These are phyloP conservation scores for Syzygium malaccense DNA, from an alignment of 441 rosid species.

Conservation along the genomic window DNA sequence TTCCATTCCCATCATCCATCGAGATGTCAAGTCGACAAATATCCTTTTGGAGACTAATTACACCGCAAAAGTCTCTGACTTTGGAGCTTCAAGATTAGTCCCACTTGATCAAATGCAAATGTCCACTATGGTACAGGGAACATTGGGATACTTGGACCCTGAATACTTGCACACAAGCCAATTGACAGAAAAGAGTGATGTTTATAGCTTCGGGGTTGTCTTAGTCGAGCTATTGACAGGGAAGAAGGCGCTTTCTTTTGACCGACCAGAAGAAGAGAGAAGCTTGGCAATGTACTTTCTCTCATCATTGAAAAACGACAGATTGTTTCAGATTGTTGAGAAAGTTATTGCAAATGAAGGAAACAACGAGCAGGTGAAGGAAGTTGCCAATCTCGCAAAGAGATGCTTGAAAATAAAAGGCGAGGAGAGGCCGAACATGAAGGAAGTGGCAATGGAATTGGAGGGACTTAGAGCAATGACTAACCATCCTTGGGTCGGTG, in stretches of 20 bases:
- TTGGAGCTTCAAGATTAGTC: constrained; percentile 24
- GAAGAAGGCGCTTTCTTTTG: constrained; percentile 18
- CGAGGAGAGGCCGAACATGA: constrained; percentile 34
- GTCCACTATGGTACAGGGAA: constrained; percentile 19
- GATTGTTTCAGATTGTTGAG: constrained; percentile 21
- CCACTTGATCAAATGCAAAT: constrained; percentile 11
- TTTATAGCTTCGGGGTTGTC: constrained; percentile 2
- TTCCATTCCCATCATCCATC: constrained; percentile 14
- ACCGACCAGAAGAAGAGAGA: constrained; percentile 21
- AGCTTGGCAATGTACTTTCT: constrained; percentile 23
- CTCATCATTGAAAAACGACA: constrained; percentile 15
- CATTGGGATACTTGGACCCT: constrained; percentile 30
- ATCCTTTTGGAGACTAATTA: constrained; percentile 19
- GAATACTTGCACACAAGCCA: constrained; percentile 32
- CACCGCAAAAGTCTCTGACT: constrained; percentile 21
- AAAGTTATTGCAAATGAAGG: constrained; percentile 5
- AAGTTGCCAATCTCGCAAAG: constrained; percentile 24
- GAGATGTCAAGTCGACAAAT: constrained; percentile 27
- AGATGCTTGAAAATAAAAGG: constrained; percentile 31
- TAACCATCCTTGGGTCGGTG: constrained; percentile 3
- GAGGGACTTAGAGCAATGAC: constrained; percentile 7
- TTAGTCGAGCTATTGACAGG: constrained; percentile 30
- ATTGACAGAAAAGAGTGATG: constrained; percentile 1
- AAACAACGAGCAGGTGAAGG: constrained; percentile 14
- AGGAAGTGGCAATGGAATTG: constrained; percentile 19